Evolutionary conservation across 2,329 filamentous ascomycete genomes (phyloP).

Genomic region (Arachnomyces sp.): DNA sequence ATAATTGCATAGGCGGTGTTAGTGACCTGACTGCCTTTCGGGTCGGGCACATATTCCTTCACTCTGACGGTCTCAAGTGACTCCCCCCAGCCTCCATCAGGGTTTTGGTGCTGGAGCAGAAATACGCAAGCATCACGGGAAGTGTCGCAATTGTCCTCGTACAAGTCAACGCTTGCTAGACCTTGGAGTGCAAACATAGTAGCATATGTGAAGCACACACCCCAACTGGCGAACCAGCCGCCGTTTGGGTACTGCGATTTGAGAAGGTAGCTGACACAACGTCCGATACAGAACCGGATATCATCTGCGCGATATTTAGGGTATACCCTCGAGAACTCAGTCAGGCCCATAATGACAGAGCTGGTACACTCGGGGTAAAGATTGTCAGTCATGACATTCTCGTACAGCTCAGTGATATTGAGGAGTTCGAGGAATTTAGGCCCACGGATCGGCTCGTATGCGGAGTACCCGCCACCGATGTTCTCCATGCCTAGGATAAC

Average conservation of each 20-base stretch:
- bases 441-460: slow-evolving; percentile 9
- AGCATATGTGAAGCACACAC: slow-evolving; percentile 13
- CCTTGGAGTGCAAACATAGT: slow-evolving; percentile 12
- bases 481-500: slow-evolving; percentile 8
- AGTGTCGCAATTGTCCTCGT: not conserved
- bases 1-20: slow-evolving; percentile 1
- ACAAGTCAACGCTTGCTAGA: slow-evolving; percentile 3
- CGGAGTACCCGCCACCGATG: slow-evolving; percentile 6
- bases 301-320: slow-evolving; percentile 9
- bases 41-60: slow-evolving; percentile 1
- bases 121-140: not conserved
- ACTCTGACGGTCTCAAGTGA: not conserved
- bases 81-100: slow-evolving; percentile 3
- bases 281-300: slow-evolving; percentile 5
- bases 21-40: slow-evolving; percentile 1
- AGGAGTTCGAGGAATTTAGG: slow-evolving; percentile 8
- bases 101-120: slow-evolving; percentile 1
- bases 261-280: slow-evolving; percentile 3
- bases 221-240: slow-evolving; percentile 12
- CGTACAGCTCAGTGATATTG: slow-evolving; percentile 11
- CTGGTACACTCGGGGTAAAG: slow-evolving; percentile 13
- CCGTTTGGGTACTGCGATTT: slow-evolving; percentile 8
- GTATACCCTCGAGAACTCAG: slow-evolving; percentile 3
- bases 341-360: slow-evolving; percentile 8
- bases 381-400: slow-evolving; percentile 11